Conservation (phyloP, 495 filamentous ascomycete species). For the Hypoxylon fuscum region DNA sequence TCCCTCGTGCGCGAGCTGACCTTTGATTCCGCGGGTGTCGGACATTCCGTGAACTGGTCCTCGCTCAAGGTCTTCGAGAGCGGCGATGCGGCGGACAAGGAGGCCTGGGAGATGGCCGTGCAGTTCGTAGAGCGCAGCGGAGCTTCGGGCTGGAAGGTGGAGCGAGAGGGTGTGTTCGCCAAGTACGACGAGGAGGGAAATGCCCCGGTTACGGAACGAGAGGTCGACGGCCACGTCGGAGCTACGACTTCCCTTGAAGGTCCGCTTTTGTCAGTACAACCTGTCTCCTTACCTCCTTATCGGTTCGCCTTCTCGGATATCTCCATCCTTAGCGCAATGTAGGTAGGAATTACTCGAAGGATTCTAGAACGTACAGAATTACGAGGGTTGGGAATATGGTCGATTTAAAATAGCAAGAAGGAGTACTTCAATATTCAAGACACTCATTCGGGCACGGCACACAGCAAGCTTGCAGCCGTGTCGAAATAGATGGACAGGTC, state of each 20-base stretch:
- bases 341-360: no score
- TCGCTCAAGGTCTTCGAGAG: constrained; percentile 53
- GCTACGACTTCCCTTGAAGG: neutral
- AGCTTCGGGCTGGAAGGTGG: constrained; percentile 48
- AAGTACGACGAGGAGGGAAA: constrained; percentile 21
- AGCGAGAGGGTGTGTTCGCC: constrained; percentile 53
- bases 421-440: no score
- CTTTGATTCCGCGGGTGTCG: constrained; percentile 1
- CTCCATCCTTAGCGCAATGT: neutral
- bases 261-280: constrained; percentile 20
- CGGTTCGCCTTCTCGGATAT: neutral
- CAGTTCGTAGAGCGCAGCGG: constrained; percentile 46
- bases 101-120: constrained; percentile 57
- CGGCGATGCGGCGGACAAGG: constrained; percentile 52
- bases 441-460: no score
- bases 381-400: no score
- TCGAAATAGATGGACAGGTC: no score
- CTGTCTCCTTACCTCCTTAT: no score
- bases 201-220: neutral
- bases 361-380: no score
- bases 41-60: constrained; percentile 44
- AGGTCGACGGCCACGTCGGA: constrained; percentile 32
- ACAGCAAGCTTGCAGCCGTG: no score
- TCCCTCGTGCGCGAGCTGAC: constrained; percentile 49
- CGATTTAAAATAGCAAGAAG: no score